Base-by-base conservation (phyloP, 768 basidiomycete species). In the Aureoboletus auriporus region DNA sequence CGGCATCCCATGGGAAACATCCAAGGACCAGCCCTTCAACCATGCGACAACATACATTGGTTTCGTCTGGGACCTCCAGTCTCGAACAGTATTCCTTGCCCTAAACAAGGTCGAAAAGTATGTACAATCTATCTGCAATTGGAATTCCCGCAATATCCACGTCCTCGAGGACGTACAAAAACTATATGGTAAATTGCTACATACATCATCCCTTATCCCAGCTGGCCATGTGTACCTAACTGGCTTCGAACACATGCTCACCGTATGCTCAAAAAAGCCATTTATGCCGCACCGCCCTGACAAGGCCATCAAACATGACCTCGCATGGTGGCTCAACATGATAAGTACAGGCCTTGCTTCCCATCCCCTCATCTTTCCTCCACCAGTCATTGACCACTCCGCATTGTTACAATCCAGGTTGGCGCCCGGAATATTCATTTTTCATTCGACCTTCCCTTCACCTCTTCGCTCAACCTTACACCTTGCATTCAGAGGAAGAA, bases 311-410 rank as follows among this genome's bases (percentile, higher is more conserved):
- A 13, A 36, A 0, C 40, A 13, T 0, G 67, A 75, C 35, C 57
- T 75, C 1, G 1, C n/a, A 0, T 76, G 74, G 74, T 75, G 73
- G 72, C 8, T 0, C 0, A 7, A 23, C 13, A 8, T 57, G 0
- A 4, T 0, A 13, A 52, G 8, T 29, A 23, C 20, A 23, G 51
- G 37, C 9, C 45, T 12, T 42, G 6, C 39, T 0, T 30, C 14
- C 0, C 6, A 35, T 0, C 38, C 45, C 12, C 49, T 55, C 13
- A 4, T n/a, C n/a, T 37, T 27, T 14, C 39, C 52, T 0, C 14
- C 23, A 23, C 20, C 41, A 0, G 8, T 52, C 17, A 2, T 14
- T 0, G 14, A 53, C 16, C 6, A 31, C 0, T 13, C 12, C 1
- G 43, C 52, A n/a, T n/a, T n/a, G n/a, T n/a, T n/a, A n/a, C n/a